Base-by-base conservation (phyloP, 1,284 basidiomycete genomes). In the Hemileia vastatrix region DNA sequence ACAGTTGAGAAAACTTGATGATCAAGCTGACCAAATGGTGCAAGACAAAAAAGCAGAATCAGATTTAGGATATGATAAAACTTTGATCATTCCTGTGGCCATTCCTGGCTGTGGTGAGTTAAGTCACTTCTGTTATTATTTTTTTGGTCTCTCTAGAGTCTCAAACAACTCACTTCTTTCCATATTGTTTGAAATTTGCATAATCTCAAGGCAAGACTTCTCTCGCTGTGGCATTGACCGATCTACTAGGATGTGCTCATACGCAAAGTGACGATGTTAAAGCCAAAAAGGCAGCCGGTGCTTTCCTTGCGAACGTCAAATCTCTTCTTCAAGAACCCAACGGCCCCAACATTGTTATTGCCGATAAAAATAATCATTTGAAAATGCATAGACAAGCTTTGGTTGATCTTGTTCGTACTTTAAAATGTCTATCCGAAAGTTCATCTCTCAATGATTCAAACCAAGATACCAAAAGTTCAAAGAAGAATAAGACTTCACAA, bases 241-340 rank as follows among this genome's bases (percentile, higher is more conserved):
- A 85, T 62, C 79, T 98, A 0, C 95, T 92, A 69, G 82, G 81
- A 0, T 92, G 90, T 64, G 87, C 80, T 0, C 92, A 97, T 72
- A 89, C 87, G 0, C 94, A 98, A 74, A 90, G 87, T 70, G 95
- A 99, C 76, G 89, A 97, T 71, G 82, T 96, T 3, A 79, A 81
- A 47, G 81, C 77, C 9, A 97, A 93, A 77, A 92, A 87, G 71
- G 67, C 88, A 0, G 90, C 83, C 0, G 82, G 85, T 0, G 73
- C 78, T 1, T 98, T 98, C 77, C 77, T 93, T 59, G 83, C 81
- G 68, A 90, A 88, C 65, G 85, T 96, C 40, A 76, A 79, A 6
- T 75, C 79, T 0, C 78, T 88, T 1, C 79, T 94, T 21, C n/a
- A 44, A 2, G 47, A 45, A 2, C 18, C 31, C 21, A 9, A 11